A percentile compares a stretch with the other conserved stretches of the same genome.
phyloP scores from a whole-genome alignment of 495 filamentous ascomycete genomes.

The Aspergillus mulundensis region DNA sequence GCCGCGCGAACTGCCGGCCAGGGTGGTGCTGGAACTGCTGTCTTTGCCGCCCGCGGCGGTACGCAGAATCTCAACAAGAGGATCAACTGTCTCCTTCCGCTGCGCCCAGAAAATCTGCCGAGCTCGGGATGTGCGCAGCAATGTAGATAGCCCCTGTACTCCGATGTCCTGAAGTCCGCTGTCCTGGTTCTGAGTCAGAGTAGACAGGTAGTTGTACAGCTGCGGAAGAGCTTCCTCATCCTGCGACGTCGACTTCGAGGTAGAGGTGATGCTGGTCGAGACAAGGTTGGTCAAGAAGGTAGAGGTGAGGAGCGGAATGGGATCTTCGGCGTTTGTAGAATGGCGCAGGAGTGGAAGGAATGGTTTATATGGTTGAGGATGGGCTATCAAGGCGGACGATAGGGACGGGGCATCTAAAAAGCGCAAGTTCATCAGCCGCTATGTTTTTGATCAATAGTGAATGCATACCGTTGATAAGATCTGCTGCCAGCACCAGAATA shows the following conservation, averaged over 20 bases:
- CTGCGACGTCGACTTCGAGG: conserved; percentile 48
- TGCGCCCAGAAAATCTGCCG: conserved; percentile 85
- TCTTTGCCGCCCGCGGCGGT: conserved; percentile 72
- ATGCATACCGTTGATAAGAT: conserved; percentile 74
- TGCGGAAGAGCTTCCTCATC: conserved; percentile 80
- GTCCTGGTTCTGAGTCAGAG: conserved; percentile 70
- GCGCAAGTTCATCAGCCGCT: conserved; percentile 28
- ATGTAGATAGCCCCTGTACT: conserved; percentile 81
- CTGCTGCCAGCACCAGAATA: conserved; percentile 81
- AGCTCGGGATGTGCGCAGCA: conserved; percentile 73
- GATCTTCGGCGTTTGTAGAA: conserved; percentile 75
- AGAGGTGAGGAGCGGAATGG: conserved; percentile 84
- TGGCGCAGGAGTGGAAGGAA: conserved; percentile 82
- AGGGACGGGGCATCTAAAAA: conserved; percentile 70
- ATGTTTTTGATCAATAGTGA: conserved; percentile 43
- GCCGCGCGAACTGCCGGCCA: conserved; percentile 58
- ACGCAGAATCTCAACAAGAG: conserved; percentile 78
- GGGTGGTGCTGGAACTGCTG: conserved; percentile 62
- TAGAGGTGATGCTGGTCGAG: conserved; percentile 58
- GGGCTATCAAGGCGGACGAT: conserved; percentile 66
- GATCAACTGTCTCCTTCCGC: conserved; percentile 73
- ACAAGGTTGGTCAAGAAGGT: conserved; percentile 81
- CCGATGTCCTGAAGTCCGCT: conserved; percentile 93
- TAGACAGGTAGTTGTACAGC: conserved; percentile 82
- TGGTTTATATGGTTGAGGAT: conserved; percentile 74